Conservation (phyloP, 2,329 filamentous ascomycete genomes). For the Pseudogymnoascus sp. region DNA sequence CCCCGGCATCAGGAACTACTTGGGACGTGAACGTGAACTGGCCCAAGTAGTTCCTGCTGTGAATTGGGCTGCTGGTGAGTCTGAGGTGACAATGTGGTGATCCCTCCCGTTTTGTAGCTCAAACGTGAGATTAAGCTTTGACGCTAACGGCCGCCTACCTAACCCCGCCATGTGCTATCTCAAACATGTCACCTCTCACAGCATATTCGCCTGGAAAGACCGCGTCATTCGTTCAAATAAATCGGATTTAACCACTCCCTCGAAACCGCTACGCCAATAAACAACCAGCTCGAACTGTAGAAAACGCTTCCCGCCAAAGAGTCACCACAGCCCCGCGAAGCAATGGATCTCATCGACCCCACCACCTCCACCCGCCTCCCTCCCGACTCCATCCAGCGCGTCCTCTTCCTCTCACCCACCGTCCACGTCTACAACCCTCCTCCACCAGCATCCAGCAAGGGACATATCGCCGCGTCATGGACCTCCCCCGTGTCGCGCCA, state of each 20-base stretch:
- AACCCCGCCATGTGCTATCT: slow-evolving; percentile 1
- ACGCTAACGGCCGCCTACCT: not conserved
- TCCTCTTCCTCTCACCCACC: slow-evolving; percentile 65
- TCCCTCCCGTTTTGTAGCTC: not conserved
- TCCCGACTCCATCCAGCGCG: slow-evolving; percentile 70
- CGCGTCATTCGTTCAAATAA: not conserved
- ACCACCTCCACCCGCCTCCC: slow-evolving; percentile 60
- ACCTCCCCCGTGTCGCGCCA: slow-evolving; percentile 60
- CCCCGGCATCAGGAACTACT: not conserved
- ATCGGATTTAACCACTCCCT: not conserved
- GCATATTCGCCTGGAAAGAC: not conserved
- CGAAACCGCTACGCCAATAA: not conserved
- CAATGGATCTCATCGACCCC: slow-evolving; percentile 46
- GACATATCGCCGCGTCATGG: slow-evolving; percentile 71
- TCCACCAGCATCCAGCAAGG: slow-evolving; percentile 66
- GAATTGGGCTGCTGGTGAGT: not conserved
- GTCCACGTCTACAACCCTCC: slow-evolving; percentile 87
- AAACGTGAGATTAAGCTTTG: not conserved
- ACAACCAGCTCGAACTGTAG: not conserved
- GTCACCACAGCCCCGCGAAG: not conserved
- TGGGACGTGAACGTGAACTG: not conserved
- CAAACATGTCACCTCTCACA: not conserved
- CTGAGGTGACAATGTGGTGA: not conserved
- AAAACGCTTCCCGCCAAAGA: not conserved
- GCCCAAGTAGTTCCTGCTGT: not conserved